These are phyloP conservation scores for Coleophoma eucalyptorum DNA, from an alignment of 2,329 filamentous ascomycete genomes.

Conservation along the genomic window DNA sequence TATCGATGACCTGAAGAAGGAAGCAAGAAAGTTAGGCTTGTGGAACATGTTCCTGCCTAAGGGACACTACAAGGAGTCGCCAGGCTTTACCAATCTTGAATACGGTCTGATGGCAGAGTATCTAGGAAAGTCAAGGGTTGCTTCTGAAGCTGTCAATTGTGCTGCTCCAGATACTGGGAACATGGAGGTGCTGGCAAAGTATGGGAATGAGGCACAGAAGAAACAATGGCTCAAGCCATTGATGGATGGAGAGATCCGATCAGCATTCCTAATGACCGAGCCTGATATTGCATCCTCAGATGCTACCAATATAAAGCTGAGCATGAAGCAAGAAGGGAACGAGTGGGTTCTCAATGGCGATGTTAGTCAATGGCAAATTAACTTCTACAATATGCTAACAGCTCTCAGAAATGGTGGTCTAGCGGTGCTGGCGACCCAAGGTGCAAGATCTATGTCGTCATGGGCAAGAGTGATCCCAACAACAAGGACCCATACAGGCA, in stretches of 20 bases:
- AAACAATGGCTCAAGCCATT: constrained; percentile 76
- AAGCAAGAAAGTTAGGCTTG: constrained; percentile 77
- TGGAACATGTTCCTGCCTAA: constrained; percentile 99
- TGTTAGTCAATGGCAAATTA: constrained; percentile 39
- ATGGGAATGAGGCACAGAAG: constrained; percentile 84
- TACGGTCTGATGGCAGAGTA: constrained; percentile 98
- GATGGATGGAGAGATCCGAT: constrained; percentile 80
- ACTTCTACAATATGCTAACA: constrained; percentile 11
- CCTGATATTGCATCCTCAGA: constrained; percentile 84
- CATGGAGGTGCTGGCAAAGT: constrained; percentile 93
- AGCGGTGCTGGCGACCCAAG: constrained; percentile 90
- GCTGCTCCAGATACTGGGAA: constrained; percentile 90
- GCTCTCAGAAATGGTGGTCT: constrained; percentile 91
- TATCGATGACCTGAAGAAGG: constrained; percentile 84
- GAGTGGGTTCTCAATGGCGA: constrained; percentile 89
- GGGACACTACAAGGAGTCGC: constrained; percentile 92
- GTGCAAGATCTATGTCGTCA: constrained; percentile 91
- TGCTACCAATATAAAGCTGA: constrained; percentile 87
- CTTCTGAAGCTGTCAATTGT: constrained; percentile 86
- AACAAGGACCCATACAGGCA: constrained; percentile 80
- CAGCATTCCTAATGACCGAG: constrained; percentile 93
- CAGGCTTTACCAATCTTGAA: constrained; percentile 91
- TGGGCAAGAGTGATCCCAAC: constrained; percentile 83
- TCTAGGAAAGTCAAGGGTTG: constrained; percentile 79
- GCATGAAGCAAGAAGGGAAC: constrained; percentile 77